phyloP scores from a whole-genome alignment of 192 early-diverging fungal species.

The Coemansia sp. region DNA sequence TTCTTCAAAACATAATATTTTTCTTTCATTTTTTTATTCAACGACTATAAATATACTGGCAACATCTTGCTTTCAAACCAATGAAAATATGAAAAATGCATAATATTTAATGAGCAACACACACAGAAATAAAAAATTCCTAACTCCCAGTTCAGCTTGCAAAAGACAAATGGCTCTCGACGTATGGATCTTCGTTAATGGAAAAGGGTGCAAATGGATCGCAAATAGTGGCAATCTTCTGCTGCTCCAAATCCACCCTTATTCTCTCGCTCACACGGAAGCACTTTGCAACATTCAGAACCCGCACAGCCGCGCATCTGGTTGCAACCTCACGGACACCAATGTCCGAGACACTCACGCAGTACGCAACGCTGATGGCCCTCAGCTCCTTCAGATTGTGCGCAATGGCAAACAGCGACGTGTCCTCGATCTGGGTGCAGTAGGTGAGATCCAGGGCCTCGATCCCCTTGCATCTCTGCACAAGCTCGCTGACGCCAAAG shows the following conservation, averaged over 20 bases:
- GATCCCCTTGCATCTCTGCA: slow-evolving; percentile 51
- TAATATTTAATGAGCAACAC: not conserved
- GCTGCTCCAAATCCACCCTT: slow-evolving; percentile 15
- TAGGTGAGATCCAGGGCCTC: slow-evolving; percentile 60
- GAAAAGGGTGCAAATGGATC: slow-evolving; percentile 41
- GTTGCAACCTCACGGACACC: slow-evolving; percentile 49
- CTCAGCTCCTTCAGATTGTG: slow-evolving; percentile 28
- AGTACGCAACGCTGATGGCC: slow-evolving; percentile 57
- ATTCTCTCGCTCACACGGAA: slow-evolving; percentile 32
- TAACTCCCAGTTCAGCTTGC: not conserved
- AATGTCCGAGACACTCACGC: slow-evolving; percentile 53
- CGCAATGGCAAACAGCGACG: slow-evolving; percentile 55
- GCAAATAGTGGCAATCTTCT: slow-evolving; percentile 16
- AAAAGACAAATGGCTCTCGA: not conserved
- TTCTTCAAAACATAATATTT: not conserved
- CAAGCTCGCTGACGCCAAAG: slow-evolving; percentile 60
- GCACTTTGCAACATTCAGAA: slow-evolving; percentile 57
- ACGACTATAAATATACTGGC: not conserved
- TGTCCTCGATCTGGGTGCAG: slow-evolving; percentile 58
- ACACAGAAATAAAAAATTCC: not conserved
- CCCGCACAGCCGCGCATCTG: slow-evolving; percentile 27
- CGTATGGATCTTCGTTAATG: slow-evolving; percentile 17
- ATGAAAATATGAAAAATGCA: not conserved
- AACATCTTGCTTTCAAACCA: not conserved
- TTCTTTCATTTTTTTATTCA: not conserved